phyloP scores from a whole-genome alignment of 2,329 filamentous ascomycete species.

The Curvularia lunata region DNA sequence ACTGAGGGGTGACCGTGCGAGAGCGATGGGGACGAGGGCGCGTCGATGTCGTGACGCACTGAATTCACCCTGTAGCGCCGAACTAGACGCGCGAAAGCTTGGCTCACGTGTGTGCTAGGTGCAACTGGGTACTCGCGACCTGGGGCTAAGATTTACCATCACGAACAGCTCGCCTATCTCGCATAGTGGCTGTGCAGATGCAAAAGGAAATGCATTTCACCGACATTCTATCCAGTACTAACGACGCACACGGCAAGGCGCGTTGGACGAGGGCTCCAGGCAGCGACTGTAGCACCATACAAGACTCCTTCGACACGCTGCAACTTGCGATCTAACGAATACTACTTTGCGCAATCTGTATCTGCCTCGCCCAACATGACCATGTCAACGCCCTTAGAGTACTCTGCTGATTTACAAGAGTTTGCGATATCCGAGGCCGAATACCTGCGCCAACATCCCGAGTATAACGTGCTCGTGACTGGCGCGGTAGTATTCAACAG shows the following conservation, averaged over 20 bases:
- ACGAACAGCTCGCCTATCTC: not conserved
- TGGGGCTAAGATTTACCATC: not conserved
- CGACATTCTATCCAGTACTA: not conserved
- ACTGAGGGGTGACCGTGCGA: constrained; percentile 12
- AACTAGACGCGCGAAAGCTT: constrained; percentile 19
- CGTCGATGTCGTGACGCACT: constrained; percentile 22
- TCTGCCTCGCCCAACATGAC: constrained; percentile 8
- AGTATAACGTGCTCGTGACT: constrained; percentile 38
- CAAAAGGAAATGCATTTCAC: too few relatives aligned
- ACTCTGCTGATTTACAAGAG: constrained; percentile 32
- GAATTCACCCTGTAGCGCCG: constrained; percentile 21
- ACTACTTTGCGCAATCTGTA: not conserved
- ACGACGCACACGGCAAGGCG: not conserved
- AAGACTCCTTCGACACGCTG: not conserved
- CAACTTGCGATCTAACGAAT: not conserved
- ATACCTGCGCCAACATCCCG: constrained; percentile 34
- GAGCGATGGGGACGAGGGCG: constrained; percentile 14
- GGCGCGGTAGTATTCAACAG: constrained; percentile 44
- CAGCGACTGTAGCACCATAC: not conserved
- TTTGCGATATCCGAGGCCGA: constrained; percentile 39
- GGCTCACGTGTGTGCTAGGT: constrained; percentile 15
- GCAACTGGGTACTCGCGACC: not conserved
- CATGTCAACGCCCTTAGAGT: constrained; percentile 22
- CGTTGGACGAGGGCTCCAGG: not conserved
- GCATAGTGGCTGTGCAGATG: too few relatives aligned